Evolutionary conservation across 2,329 filamentous ascomycete genomes (phyloP), one percentile per base, ranked within the genome.

Genomic region (Basipetospora chlamydospora): DNA sequence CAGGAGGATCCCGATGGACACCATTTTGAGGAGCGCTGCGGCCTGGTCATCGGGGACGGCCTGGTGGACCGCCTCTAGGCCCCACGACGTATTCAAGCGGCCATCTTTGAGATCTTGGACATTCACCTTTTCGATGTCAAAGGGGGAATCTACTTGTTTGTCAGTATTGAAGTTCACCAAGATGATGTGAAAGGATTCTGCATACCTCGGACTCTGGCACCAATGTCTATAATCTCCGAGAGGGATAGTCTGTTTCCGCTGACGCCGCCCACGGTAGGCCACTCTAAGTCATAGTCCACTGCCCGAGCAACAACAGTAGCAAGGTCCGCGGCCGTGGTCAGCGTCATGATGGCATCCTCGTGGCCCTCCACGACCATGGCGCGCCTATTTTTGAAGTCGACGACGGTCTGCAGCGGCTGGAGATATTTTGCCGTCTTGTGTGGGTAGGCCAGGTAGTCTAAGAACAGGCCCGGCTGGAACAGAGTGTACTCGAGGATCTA

Each of bases 401-500:
- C 47, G 1, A 53, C 40, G 0, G 43, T 55, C 12, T 64, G 49
- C 2, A 64, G 46, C 0, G 56, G 50, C 1, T 52, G 44, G 0
- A 74, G 44, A 22, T 66, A 52, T 25, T 60, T 64, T 6, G 60
- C 48, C 0, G 67, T 60, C 28, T 59, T 54, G 39, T 65, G 47
- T 0, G 71, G 70, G 35, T 54, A 61, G 1, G 64, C 66, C 23
- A 73, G 54, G 50, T 74, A 74, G 47, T 76, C 59, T 17, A 66
- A 45, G 45, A 73, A 71, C 2, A 71, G 44, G 0, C 66, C 68
- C 0, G 65, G 65, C 26, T 73, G 67, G 44, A 75, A 73, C 0
- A 73, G 52, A 1, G 54, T 63, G 47, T 75, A 75, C 40, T 75
- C 67, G 5, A 75, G 53, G 4, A 68, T 54, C 65, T 71, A 28